Base-by-base conservation (phyloP, 2,329 filamentous ascomycete genomes). In the Penicillium sp. region DNA sequence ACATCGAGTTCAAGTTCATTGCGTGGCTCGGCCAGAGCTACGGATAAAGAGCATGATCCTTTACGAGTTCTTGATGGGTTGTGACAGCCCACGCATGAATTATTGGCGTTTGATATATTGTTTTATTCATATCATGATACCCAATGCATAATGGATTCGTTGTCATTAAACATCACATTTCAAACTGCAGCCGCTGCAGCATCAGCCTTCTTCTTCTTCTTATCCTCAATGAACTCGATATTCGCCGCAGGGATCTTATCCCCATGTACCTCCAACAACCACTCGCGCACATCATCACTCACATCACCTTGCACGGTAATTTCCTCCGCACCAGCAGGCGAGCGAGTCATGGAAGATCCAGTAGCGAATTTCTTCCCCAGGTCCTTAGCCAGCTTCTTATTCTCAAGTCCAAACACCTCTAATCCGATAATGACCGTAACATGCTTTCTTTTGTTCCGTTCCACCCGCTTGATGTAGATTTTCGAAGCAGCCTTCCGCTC, bases 281-380 rank as follows among this genome's bases (percentile, higher is more conserved):
- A 97, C 70, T 97, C 94, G 67, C 90, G 84, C 59, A 99, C 87
- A 76, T 99, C 94, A 65, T 94, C 90, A 71, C 91, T 96, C 56
- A 99, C 86, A 76, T 99, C 94, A 27, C 94, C 94, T 76, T 99
- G 94, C 17, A 99, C 91, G 4, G 96, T 95, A 70, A 99, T 97
- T 76, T 97, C 94, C 75, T 99, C 94, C 15, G 89, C 89, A 18
- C 90, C 91, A 49, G 85, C 86, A 0, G 91, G 83, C 1, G 89
- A 84, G 77, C 97, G 96, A 7, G 93, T 97, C 37, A 99, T 94
- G 37, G 88, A 92, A 13, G 87, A 88, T 0, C 94, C 94, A 8
- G 94, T 97, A 24, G 94, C 94, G 69, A 99, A 97, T 77, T 97
- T 97, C 84, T 97, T 99, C 57, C 94, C 94, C 62, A 97, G 87